Base-by-base conservation (phyloP, 192 early-diverging fungal genomes). In the Borealophlyctis nickersoniae region DNA sequence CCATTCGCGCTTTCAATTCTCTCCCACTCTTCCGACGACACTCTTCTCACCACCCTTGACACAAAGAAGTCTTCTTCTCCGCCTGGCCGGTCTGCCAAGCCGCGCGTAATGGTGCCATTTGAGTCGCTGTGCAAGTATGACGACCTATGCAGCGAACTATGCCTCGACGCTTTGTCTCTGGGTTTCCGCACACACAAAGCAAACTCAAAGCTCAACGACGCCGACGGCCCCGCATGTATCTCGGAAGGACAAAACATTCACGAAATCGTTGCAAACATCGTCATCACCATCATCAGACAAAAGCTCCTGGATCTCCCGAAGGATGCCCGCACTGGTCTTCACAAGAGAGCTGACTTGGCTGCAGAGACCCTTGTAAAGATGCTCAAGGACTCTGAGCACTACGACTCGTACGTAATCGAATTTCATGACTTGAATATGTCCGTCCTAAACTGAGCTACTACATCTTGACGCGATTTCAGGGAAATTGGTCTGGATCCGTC, bases 111-210 rank as follows among this genome's bases (percentile, higher is more conserved):
- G n/a, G n/a, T n/a, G n/a, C n/a, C n/a, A n/a, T n/a, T n/a, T n/a
- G n/a, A n/a, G n/a, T n/a, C n/a, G n/a, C n/a, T n/a, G n/a, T n/a
- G n/a, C n/a, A n/a, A n/a, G n/a, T 82, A 73, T 65, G 80, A 82
- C 58, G 76, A 78, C 58, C 32, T 78, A 22, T 33, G 75, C 27
- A 71, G 67, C 50, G 76, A 77, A 58, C 27, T 78, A 14, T 39
- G 76, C 36, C 54, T 82, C 32, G 81, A 82, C 58, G 52, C 72
- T 30, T 33, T 79, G 29, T 76, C 62, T 66, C 68, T 82, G 23
- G 71, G 71, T 2, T 79, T 76, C 66, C 53, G 24, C 3, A 78
- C 81, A 0, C 81, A 82, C 58, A 82, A 82, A 66, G 79, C 79
- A 75, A 79, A 77, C 52, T 51, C 29, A 22, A 52, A 49, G 36